These are phyloP conservation scores for Aspergillus flavus DNA, from an alignment of 2,329 filamentous ascomycete species.

Conservation along the genomic window DNA sequence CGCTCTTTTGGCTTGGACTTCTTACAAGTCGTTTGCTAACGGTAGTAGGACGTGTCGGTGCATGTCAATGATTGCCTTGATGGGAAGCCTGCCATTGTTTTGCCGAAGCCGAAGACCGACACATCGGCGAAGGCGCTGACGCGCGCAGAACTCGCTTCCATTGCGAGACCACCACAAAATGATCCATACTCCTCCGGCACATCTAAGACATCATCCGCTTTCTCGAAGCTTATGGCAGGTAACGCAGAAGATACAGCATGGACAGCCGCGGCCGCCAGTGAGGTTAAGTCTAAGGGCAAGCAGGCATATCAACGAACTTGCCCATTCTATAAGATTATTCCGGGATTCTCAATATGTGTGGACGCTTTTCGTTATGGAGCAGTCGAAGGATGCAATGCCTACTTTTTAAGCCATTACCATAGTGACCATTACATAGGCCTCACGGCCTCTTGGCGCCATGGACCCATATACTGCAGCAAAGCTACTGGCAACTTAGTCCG, in stretches of 20 bases:
- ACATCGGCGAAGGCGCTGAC: conserved; percentile 40
- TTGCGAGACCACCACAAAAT: conserved; percentile 76
- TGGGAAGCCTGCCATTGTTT: conserved; percentile 68
- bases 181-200: conserved; percentile 69
- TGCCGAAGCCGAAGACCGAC: conserved; percentile 20
- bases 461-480: conserved; percentile 93
- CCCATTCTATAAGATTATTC: conserved; percentile 98
- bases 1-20: background rate
- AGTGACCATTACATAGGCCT: conserved; percentile 96
- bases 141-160: conserved; percentile 67
- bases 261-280: conserved; percentile 80
- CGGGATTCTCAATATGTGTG: conserved; percentile 87
- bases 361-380: conserved; percentile 96
- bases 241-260: conserved; percentile 90
- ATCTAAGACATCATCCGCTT: conserved; percentile 66
- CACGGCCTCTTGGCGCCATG: conserved; percentile 84
- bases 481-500: conserved; percentile 89
- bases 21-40: background rate
- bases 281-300: conserved; percentile 77
- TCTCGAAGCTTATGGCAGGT: conserved; percentile 88
- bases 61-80: conserved; percentile 96
- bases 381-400: conserved; percentile 87
- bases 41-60: conserved; percentile 66
- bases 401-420: conserved; percentile 97
- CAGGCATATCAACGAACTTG: conserved; percentile 87